These are phyloP conservation scores for Camelina hispida DNA, from an alignment of 345 rosid genomes.

Conservation along the genomic window DNA sequence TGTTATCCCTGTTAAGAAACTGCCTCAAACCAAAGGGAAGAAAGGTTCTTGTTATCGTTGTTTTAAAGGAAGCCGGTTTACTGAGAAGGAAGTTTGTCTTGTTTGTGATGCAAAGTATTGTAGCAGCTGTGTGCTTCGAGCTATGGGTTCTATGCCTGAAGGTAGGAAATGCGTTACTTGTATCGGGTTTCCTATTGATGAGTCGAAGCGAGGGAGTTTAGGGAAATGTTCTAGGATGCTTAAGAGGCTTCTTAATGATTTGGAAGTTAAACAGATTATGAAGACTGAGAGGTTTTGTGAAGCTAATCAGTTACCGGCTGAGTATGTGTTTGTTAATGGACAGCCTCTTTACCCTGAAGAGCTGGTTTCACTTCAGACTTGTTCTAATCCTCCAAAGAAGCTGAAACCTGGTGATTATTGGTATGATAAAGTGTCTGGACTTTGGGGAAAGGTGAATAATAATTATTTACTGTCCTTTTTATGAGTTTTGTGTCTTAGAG, in stretches of 20 bases:
- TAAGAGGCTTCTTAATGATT: slow-evolving; percentile 83
- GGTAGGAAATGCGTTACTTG: slow-evolving; percentile 98
- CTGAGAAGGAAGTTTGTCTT: slow-evolving; percentile 95
- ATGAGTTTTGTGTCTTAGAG: slow-evolving; percentile 6
- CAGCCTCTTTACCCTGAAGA: slow-evolving; percentile 82
- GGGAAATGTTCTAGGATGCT: slow-evolving; percentile 97
- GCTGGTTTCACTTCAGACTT: slow-evolving; percentile 74
- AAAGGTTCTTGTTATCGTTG: slow-evolving; percentile 92
- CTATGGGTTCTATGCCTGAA: slow-evolving; percentile 99
- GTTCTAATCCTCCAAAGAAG: slow-evolving; percentile 87
- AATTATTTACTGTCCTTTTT: slow-evolving; percentile 11
- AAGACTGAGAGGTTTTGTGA: slow-evolving; percentile 93
- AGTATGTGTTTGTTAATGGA: slow-evolving; percentile 83
- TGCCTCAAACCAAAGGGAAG: slow-evolving; percentile 73
- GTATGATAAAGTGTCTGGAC: slow-evolving; percentile 99
- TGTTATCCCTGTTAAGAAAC: slow-evolving; percentile 51
- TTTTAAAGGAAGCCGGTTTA: slow-evolving; percentile 82
- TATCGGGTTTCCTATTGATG: slow-evolving; percentile 84
- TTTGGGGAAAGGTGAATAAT: slow-evolving; percentile 96
- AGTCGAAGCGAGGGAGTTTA: slow-evolving; percentile 67
- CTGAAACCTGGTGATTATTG: slow-evolving; percentile 96
- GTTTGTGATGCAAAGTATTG: slow-evolving; percentile 98
- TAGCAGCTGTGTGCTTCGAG: slow-evolving; percentile 87
- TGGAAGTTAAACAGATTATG: slow-evolving; percentile 94
- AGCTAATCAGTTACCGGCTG: slow-evolving; percentile 90